phyloP scores from a whole-genome alignment of 2,329 filamentous ascomycete genomes.

The Metarhizium robertsii region DNA sequence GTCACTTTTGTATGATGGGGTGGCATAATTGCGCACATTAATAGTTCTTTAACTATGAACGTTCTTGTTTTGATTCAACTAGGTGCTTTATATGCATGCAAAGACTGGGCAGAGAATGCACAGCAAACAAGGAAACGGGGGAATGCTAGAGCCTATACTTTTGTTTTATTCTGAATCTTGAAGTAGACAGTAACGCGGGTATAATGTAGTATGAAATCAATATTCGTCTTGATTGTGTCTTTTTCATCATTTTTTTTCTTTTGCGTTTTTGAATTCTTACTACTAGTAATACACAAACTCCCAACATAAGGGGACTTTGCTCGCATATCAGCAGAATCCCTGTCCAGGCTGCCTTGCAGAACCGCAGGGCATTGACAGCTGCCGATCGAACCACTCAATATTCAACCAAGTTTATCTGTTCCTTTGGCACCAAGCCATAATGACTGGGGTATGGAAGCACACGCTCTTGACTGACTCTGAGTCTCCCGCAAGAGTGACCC shows the following conservation, averaged over 20 bases:
- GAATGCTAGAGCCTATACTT: not conserved
- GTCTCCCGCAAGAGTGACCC: not conserved
- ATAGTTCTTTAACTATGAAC: not conserved
- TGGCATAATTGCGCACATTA: not conserved
- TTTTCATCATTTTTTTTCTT: not conserved
- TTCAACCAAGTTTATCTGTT: not conserved
- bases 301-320: not conserved
- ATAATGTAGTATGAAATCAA: conserved; percentile 3
- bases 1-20: conserved; percentile 9
- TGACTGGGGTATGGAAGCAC: not conserved
- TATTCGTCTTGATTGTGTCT: not conserved
- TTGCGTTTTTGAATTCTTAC: not conserved
- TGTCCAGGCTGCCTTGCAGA: not conserved
- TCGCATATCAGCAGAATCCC: not conserved
- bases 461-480: not conserved
- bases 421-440: not conserved
- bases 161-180: not conserved
- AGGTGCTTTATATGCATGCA: not conserved
- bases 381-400: not conserved
- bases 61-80: not conserved
- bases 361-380: not conserved
- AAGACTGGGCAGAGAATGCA: not conserved
- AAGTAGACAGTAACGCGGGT: conserved; percentile 4
- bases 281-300: not conserved
- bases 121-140: not conserved